Percentiles rank a stretch among this genome's conserved stretches.
Conservation (phyloP, 2,329 filamentous ascomycete genomes). For the Ceratocystis diversiconidia region DNA sequence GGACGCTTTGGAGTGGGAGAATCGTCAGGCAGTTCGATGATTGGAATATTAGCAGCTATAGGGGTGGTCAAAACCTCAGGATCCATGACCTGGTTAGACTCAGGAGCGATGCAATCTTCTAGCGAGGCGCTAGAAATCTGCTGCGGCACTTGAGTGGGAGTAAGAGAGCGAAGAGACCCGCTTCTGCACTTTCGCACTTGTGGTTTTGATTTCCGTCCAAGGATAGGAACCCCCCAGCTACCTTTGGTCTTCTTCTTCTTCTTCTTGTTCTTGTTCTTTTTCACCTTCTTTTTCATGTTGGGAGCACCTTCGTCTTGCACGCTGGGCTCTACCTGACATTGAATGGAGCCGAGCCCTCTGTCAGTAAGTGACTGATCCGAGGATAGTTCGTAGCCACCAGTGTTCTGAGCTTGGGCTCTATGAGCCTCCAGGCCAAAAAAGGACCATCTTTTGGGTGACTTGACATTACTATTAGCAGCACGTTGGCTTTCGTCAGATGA, state of each 20-base stretch:
- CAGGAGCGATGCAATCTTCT: slow-evolving; percentile 15
- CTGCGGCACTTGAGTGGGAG: slow-evolving; percentile 24
- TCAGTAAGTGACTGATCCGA: slow-evolving; percentile 22
- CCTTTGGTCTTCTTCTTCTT: slow-evolving; percentile 25
- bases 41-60: slow-evolving; percentile 16
- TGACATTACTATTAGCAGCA: slow-evolving; percentile 34
- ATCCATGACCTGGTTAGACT: slow-evolving; percentile 16
- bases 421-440: slow-evolving; percentile 47
- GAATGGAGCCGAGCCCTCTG: slow-evolving; percentile 21
- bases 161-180: slow-evolving; percentile 30
- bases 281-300: slow-evolving; percentile 26
- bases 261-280: slow-evolving; percentile 39
- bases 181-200: slow-evolving; percentile 30
- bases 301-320: slow-evolving; percentile 16
- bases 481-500: slow-evolving; percentile 22
- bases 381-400: not conserved
- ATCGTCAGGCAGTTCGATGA: slow-evolving; percentile 21
- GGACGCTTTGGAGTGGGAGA: slow-evolving; percentile 7
- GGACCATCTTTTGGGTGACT: slow-evolving; percentile 44
- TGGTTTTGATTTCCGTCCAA: slow-evolving; percentile 47
- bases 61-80: slow-evolving; percentile 13
- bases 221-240: slow-evolving; percentile 52
- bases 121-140: slow-evolving; percentile 19
- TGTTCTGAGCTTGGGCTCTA: slow-evolving; percentile 7
- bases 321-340: slow-evolving; percentile 20